Percentiles rank a stretch among this genome's conserved stretches.
Conservation (phyloP, 2,329 filamentous ascomycete species). For the Verticillium alfalfae region DNA sequence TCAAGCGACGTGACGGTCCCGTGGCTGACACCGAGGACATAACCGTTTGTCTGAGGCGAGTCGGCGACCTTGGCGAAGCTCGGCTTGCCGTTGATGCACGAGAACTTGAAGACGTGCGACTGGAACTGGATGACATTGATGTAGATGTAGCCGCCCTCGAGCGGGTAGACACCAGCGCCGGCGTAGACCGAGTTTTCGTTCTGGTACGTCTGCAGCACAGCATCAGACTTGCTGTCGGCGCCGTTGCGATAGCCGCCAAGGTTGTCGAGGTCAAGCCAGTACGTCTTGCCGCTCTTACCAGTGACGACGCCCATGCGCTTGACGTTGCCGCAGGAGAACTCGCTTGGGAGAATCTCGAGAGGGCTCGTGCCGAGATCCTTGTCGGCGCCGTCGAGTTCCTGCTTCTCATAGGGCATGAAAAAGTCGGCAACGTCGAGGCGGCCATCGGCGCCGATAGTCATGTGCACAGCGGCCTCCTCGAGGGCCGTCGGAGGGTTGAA, state of each 20-base stretch:
- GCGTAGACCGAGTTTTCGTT: conserved; percentile 38
- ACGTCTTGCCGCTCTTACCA: conserved; percentile 44
- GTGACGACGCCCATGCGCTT: conserved; percentile 41
- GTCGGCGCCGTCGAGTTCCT: conserved; percentile 40
- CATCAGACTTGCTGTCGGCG: conserved; percentile 23
- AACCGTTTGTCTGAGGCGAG: conserved; percentile 41
- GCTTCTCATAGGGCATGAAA: conserved; percentile 48
- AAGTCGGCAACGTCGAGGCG: conserved; percentile 41
- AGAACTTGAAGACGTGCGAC: conserved; percentile 54
- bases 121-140: conserved; percentile 46
- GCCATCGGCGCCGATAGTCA: conserved; percentile 30
- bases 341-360: conserved; percentile 31
- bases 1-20: conserved; percentile 49
- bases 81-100: conserved; percentile 43
- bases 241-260: conserved; percentile 31
- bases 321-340: conserved; percentile 36
- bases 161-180: conserved; percentile 38
- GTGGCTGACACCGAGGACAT: conserved; percentile 48
- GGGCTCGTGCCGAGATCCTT: conserved; percentile 41
- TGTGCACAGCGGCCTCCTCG: conserved; percentile 37
- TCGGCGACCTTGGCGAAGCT: conserved; percentile 47
- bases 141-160: conserved; percentile 42
- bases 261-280: conserved; percentile 33
- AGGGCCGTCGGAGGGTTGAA: conserved; percentile 30
- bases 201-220: conserved; percentile 36